A percentile compares a stretch with the other conserved stretches of the same genome.
Evolutionary conservation across 805 yeast genomes (phyloP).

Genomic region (Starmerella sp.): DNA sequence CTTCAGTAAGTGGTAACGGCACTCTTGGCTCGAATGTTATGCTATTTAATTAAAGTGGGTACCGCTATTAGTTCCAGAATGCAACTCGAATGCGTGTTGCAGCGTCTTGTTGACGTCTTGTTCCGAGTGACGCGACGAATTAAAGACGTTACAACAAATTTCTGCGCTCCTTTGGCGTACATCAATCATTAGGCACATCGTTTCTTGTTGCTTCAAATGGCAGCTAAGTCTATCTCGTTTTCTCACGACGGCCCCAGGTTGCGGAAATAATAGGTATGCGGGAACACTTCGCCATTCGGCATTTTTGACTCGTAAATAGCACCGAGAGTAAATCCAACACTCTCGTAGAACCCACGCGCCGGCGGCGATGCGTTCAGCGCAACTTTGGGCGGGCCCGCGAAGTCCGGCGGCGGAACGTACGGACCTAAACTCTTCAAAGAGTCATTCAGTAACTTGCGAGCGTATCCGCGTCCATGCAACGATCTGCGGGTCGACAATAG

Average conservation of each 20-base stretch:
- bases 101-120: too few species aligned
- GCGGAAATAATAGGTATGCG: constrained; percentile 7
- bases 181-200: too few species aligned
- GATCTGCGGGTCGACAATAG: constrained; percentile 8
- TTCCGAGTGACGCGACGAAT: too few species aligned
- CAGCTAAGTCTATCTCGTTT: too few species aligned
- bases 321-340: not conserved
- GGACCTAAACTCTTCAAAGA: not conserved
- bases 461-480: constrained; percentile 14
- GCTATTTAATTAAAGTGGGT: too few species aligned
- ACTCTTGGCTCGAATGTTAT: too few species aligned
- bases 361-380: constrained; percentile 12
- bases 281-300: constrained; percentile 1
- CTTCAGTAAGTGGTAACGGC: too few species aligned
- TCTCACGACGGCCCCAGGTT: not conserved
- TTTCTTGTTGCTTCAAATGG: too few species aligned
- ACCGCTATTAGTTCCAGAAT: too few species aligned
- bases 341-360: constrained; percentile 15
- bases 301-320: not conserved
- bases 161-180: too few species aligned
- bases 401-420: constrained; percentile 4
- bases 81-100: too few species aligned
- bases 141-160: too few species aligned
- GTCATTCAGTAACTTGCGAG: constrained; percentile 3
- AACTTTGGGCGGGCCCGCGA: constrained; percentile 12